Conservation (phyloP, 345 rosid species). For the Linum tenue region DNA sequence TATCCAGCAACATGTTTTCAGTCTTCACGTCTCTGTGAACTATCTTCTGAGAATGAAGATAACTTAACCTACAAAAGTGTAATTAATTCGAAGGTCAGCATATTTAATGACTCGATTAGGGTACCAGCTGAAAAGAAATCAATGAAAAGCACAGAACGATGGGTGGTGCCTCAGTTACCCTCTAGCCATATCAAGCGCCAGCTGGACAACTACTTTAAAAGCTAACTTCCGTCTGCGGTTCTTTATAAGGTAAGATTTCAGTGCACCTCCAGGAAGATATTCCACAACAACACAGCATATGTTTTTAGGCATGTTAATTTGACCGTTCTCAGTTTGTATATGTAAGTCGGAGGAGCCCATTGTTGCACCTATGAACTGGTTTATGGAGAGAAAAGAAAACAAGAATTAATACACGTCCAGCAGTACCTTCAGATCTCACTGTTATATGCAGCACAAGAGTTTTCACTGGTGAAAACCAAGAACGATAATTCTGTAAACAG, state of each 20-base stretch:
- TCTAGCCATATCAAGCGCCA: constrained; percentile 95
- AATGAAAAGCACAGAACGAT: neutral
- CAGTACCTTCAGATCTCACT: constrained; percentile 2
- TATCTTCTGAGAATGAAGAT: constrained; percentile 90
- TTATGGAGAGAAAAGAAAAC: neutral
- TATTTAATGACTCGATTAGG: neutral
- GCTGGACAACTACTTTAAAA: constrained; percentile 85
- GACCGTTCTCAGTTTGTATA: constrained; percentile 79
- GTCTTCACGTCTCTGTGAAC: constrained; percentile 99
- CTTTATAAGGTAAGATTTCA: constrained; percentile 80
- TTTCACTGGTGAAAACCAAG: no score
- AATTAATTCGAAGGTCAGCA: neutral
- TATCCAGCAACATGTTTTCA: constrained; percentile 95
- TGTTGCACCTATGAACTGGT: constrained; percentile 91
- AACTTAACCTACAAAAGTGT: constrained; percentile 60
- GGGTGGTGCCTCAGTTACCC: constrained; percentile 39
- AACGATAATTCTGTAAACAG: no score
- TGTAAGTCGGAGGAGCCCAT: constrained; percentile 81
- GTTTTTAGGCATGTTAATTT: constrained; percentile 70
- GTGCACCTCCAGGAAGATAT: constrained; percentile 88
- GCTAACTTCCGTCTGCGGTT: constrained; percentile 81
- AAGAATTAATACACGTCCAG: constrained; percentile 10
- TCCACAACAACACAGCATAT: constrained; percentile 96
- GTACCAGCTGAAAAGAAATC: neutral
- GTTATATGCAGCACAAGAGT: neutral